Percentiles rank a stretch among this genome's conserved stretches.
Evolutionary conservation across 768 basidiomycete genomes (phyloP).

Genomic region (Dacryopinax spathularia): DNA sequence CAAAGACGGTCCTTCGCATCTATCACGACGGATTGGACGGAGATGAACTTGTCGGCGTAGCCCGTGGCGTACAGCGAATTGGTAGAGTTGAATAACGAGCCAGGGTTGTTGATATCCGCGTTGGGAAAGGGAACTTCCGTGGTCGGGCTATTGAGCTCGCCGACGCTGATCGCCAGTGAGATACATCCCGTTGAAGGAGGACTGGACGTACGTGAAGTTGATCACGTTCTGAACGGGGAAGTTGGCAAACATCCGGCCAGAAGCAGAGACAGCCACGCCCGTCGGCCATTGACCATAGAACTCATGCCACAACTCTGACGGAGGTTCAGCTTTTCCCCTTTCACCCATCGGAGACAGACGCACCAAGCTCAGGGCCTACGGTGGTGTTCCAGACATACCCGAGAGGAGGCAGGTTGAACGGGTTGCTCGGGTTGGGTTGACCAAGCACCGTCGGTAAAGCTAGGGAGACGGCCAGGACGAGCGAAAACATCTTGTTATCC

Average conservation of each 20-base stretch:
- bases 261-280: neutral
- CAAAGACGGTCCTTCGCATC: conserved; percentile 17
- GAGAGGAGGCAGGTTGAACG: neutral
- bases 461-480: no score
- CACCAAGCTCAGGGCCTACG: neutral
- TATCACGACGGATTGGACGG: conserved; percentile 17
- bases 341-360: no score
- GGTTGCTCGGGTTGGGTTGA: no score
- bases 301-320: neutral
- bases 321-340: no score
- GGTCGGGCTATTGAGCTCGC: neutral
- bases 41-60: conserved; percentile 13
- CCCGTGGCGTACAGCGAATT: conserved; percentile 14
- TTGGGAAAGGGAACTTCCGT: conserved; percentile 8
- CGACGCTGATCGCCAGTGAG: neutral
- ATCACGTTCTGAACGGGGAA: neutral
- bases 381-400: neutral
- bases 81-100: conserved; percentile 12
- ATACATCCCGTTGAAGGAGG: neutral
- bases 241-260: neutral
- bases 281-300: conserved; percentile 1
- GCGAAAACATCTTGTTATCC: no score
- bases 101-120: conserved; percentile 15
- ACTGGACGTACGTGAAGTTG: neutral
- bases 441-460: no score